These are phyloP conservation scores for Brettanomyces sp. DNA, from an alignment of 805 yeast genomes.

Conservation along the genomic window DNA sequence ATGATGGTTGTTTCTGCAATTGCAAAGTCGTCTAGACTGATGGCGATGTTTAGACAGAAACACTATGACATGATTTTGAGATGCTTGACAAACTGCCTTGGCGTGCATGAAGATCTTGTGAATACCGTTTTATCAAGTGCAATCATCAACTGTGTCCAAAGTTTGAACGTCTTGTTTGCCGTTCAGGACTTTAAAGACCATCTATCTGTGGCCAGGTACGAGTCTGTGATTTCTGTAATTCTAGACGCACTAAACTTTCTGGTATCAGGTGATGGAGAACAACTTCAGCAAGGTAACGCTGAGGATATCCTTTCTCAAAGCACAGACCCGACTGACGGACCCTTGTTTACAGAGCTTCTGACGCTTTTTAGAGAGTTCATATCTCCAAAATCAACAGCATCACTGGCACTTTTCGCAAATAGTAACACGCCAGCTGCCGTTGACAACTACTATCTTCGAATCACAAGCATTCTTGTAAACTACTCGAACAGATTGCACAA, in stretches of 20 bases:
- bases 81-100: slow-evolving; percentile 11
- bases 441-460: slow-evolving; percentile 8
- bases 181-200: slow-evolving; percentile 20
- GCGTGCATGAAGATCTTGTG: slow-evolving; percentile 5
- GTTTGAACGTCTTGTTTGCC: slow-evolving; percentile 18
- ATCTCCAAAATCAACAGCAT: slow-evolving; percentile 12
- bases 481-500: slow-evolving; percentile 10
- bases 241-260: slow-evolving; percentile 11
- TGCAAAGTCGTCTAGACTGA: slow-evolving; percentile 7
- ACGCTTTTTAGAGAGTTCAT: slow-evolving; percentile 10
- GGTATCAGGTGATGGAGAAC: slow-evolving; percentile 1
- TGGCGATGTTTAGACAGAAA: slow-evolving; percentile 15
- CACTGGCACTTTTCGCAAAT: slow-evolving; percentile 8
- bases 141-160: slow-evolving; percentile 20
- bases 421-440: not conserved
- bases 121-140: slow-evolving; percentile 19
- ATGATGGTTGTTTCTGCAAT: slow-evolving; percentile 9
- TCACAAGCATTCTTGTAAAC: slow-evolving; percentile 8
- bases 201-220: slow-evolving; percentile 11
- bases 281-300: not conserved
- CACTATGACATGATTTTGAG: slow-evolving; percentile 18
- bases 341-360: slow-evolving; percentile 13
- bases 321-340: slow-evolving; percentile 10
- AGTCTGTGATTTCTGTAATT: slow-evolving; percentile 7
- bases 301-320: not conserved